Evolutionary conservation across 1,284 basidiomycete genomes (phyloP).

Genomic region (Ganoderma sinense): DNA sequence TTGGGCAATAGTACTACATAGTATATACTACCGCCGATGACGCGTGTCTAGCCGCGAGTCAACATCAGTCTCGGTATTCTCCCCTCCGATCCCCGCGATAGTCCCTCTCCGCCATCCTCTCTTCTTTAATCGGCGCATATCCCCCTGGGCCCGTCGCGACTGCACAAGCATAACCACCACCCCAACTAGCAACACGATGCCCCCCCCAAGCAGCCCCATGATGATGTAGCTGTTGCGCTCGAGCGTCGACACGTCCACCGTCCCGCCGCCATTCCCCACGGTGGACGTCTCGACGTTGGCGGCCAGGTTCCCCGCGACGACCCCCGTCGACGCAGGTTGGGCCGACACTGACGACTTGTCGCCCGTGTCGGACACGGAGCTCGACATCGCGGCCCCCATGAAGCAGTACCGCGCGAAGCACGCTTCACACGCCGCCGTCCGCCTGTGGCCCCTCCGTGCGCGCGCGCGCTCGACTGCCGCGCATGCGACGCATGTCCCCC

Average conservation of each 20-base stretch:
- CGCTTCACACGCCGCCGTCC: constrained; percentile 9
- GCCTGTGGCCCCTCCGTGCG: constrained; percentile 2
- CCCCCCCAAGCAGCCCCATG: constrained; percentile 3
- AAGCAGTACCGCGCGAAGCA: constrained; percentile 20
- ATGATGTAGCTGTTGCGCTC: constrained; percentile 4
- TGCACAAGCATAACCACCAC: neutral
- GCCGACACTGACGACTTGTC: neutral
- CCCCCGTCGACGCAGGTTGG: neutral
- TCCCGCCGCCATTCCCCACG: neutral
- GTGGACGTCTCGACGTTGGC: neutral
- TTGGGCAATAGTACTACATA: too few relatives aligned
- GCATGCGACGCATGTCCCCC: constrained; percentile 22
- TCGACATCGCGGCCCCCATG: constrained; percentile 4
- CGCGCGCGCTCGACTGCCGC: constrained; percentile 13
- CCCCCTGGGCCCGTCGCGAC: neutral
- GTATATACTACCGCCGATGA: too few relatives aligned
- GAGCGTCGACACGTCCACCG: constrained; percentile 5
- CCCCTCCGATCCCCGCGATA: neutral
- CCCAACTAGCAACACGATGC: neutral
- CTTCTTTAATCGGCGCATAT: neutral
- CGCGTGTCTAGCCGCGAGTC: too few relatives aligned
- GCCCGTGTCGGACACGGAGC: neutral
- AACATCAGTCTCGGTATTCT: neutral
- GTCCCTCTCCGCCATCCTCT: constrained; percentile 2
- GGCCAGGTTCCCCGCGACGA: neutral